These are phyloP conservation scores for Chaetomium strumarium DNA, from an alignment of 2,329 filamentous ascomycete species.

Conservation along the genomic window DNA sequence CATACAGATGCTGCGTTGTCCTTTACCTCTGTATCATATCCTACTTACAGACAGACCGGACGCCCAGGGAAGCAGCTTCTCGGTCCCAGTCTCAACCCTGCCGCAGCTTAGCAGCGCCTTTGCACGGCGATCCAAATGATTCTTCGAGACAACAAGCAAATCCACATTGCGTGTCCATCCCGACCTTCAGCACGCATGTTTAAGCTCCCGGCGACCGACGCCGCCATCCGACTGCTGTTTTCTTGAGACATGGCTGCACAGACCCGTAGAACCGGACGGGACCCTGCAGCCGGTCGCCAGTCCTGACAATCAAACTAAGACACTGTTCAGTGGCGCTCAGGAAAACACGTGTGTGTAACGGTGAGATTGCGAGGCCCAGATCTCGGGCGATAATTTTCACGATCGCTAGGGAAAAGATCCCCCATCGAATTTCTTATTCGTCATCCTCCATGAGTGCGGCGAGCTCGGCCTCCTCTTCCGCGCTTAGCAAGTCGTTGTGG, in stretches of 20 bases:
- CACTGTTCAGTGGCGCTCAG: conserved; percentile 9
- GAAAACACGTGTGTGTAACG: conserved; percentile 13
- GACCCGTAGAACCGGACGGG: conserved; percentile 14
- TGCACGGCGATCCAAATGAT: too few relatives aligned
- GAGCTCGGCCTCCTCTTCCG: conserved; percentile 85
- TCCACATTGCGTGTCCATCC: too few relatives aligned
- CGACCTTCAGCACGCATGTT: too few relatives aligned
- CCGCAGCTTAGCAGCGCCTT: too few relatives aligned
- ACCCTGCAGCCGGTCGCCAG: conserved; percentile 9
- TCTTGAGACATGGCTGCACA: not conserved
- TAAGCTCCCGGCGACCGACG: too few relatives aligned
- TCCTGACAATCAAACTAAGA: conserved; percentile 21
- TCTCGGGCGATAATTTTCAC: not conserved
- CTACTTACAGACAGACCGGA: too few relatives aligned
- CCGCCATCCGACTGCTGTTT: not conserved
- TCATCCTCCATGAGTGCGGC: conserved; percentile 79
- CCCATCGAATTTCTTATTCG: conserved; percentile 2
- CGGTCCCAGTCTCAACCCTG: too few relatives aligned
- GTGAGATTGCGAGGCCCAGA: not conserved
- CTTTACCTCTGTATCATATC: too few relatives aligned
- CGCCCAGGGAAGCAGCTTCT: too few relatives aligned
- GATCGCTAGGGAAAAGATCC: not conserved
- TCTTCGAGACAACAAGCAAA: too few relatives aligned
- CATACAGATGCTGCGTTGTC: too few relatives aligned
- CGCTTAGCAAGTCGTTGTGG: conserved; percentile 57